Conservation (phyloP, 805 yeast species). For the Candida easanensis region DNA sequence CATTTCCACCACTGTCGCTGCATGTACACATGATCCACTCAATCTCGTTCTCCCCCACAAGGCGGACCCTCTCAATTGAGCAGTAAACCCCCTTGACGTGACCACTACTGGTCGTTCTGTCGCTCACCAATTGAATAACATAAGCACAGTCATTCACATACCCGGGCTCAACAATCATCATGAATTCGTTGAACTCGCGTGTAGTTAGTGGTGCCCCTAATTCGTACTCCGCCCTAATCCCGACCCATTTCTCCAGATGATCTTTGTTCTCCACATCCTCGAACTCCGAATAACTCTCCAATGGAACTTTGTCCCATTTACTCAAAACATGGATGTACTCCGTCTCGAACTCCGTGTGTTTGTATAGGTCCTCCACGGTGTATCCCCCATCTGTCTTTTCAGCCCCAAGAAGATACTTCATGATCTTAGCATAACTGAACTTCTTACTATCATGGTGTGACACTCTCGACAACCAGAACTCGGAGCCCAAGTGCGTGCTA, state of each 20-base stretch:
- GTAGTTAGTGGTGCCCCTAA: slow-evolving; percentile 35
- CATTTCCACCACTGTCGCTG: slow-evolving; percentile 39
- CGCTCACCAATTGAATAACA: slow-evolving; percentile 34
- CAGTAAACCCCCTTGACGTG: slow-evolving; percentile 34
- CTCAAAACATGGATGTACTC: slow-evolving; percentile 35
- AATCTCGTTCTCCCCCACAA: slow-evolving; percentile 16
- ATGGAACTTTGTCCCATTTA: slow-evolving; percentile 24
- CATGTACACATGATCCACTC: slow-evolving; percentile 39
- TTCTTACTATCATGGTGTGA: slow-evolving; percentile 24
- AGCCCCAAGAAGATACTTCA: slow-evolving; percentile 31
- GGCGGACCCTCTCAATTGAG: slow-evolving; percentile 33
- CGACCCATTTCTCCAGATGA: slow-evolving; percentile 26
- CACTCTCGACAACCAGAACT: slow-evolving; percentile 35
- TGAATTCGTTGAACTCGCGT: slow-evolving; percentile 36
- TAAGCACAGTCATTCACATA: slow-evolving; percentile 26
- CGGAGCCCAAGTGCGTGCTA: slow-evolving; percentile 24
- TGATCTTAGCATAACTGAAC: slow-evolving; percentile 27
- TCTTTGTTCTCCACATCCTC: slow-evolving; percentile 6
- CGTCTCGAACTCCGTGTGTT: slow-evolving; percentile 32
- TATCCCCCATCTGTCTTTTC: slow-evolving; percentile 14
- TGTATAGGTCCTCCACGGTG: slow-evolving; percentile 24
- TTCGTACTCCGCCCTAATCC: slow-evolving; percentile 34
- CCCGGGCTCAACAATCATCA: slow-evolving; percentile 29
- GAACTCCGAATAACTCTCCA: slow-evolving; percentile 21
- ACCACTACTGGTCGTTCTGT: slow-evolving; percentile 21